A percentile compares a stretch with the other conserved stretches of the same genome.
Conservation (phyloP, 768 basidiomycete genomes). For the Mycena vitilis region DNA sequence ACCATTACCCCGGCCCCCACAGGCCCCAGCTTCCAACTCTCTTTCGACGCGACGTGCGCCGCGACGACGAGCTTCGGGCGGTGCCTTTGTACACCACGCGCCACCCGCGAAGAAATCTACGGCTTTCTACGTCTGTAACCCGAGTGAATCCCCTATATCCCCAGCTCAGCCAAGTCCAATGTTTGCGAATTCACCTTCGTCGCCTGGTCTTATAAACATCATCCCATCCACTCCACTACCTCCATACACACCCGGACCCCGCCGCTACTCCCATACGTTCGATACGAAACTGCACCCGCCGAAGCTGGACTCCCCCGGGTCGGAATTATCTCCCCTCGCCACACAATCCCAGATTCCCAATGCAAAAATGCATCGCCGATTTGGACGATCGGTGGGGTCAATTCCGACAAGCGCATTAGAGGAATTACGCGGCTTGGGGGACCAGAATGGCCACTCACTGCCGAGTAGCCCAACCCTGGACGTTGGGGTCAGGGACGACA, state of each 20-base stretch:
- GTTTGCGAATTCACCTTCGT: background rate
- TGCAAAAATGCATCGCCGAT: conserved; percentile 16
- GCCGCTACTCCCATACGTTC: conserved; percentile 1
- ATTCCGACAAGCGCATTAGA: conserved; percentile 22
- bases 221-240: conserved; percentile 21
- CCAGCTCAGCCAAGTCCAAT: background rate
- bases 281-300: background rate
- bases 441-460: background rate
- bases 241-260: conserved; percentile 5
- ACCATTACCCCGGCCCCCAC: conserved; percentile 14
- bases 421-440: conserved; percentile 14
- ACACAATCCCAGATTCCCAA: background rate
- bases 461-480: background rate
- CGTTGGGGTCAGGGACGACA: background rate
- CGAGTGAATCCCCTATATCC: conserved; percentile 24
- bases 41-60: background rate
- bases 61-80: conserved; percentile 27
- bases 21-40: background rate
- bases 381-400: conserved; percentile 24
- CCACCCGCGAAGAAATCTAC: background rate
- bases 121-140: conserved; percentile 20
- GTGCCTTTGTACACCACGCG: background rate
- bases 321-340: background rate
- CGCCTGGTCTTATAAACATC: background rate
- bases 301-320: background rate